Base-by-base conservation (phyloP, 805 yeast genomes). In the Wickerhamomyces bisporus region DNA sequence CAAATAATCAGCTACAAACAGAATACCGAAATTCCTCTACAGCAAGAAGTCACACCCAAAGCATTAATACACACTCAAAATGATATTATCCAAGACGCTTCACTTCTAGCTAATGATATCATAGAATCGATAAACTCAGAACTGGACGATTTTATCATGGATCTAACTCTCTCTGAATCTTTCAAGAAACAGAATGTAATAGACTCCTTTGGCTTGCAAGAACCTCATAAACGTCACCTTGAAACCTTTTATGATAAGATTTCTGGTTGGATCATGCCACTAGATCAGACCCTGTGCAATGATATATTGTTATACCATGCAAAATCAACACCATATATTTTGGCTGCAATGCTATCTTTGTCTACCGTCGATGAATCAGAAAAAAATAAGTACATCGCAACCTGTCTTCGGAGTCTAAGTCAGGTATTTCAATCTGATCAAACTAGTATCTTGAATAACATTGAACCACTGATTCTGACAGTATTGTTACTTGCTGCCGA, bases 401-500 rank as follows among this genome's bases (percentile, higher is more conserved):
- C 66, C 23, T 77, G 81, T 44, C 56, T 77, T 34, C 67, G 69
- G 43, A 57, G 70, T 7, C 51, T 77, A 13, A 47, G 46, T 20
- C 40, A 38, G 13, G 66, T 70, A 53, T 53, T 68, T 60, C 53
- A 65, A 57, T 53, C 71, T 48, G 52, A 61, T 44, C 43, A 40
- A 33, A 31, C 40, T 5, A 50, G 62, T 47, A 60, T 69, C 44
- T 45, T 61, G 39, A 68, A 70, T 26, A 77, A 79, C 48, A 74
- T 80, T n/a, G 89, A 81, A 46, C 77, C 85, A 0, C 73, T 82
- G 32, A 65, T 81, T 12, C 54, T 83, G 16, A 81, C 88, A 0
- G 81, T 81, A 0, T 62, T 83, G 14, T 55, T 83, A 23, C 62
- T 83, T 23, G 81, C 88, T 1, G 67, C 80, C 4, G 76, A 77